Evolutionary conservation across 306 rosid genomes (phyloP), one percentile per base, ranked within the genome.

Genomic region (Sechiopsis laciniata): DNA sequence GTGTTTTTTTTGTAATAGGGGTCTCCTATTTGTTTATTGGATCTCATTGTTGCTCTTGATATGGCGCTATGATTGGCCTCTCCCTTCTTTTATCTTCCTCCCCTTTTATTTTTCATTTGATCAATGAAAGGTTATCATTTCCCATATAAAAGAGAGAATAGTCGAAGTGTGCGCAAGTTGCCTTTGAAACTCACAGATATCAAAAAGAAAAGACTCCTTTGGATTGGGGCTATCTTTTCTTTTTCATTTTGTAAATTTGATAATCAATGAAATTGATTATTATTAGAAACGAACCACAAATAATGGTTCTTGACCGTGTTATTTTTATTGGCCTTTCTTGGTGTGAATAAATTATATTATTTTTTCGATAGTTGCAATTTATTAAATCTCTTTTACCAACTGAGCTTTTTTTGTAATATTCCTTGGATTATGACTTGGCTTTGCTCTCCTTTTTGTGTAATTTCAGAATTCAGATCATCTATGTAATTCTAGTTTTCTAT

Each of bases 401-500:
- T 16, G 48, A 26, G 21, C 3, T 32, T 62, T 7, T 26, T 32
- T 62, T 32, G 20, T 29, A 14, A 15, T 62, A 2, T 26, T 60
- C 45, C 67, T 61, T 60, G 66, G 66, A 26, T 60, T 26, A 42
- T 10, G 11, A 17, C 66, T 14, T 2, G 11, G 46, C 67, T 15
- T 61, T 61, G 19, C 67, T 6, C 10, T 40, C 67, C 10, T 15
- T 62, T 29, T 61, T 14, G 45, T 14, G 5, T 32, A 29, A 15
- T 32, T 62, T 32, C 21, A 62, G 37, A 15, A 7, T 62, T 32
- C 12, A 62, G 37, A 62, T 62, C 48, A 6, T 29, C 7, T 1
- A 16, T 63, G 51, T n/a, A 15, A 62, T 63, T 37, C 70, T n/a
- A 64, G 70, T n/a, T 64, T 37, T 21, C 70, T 64, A 37, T 16